phyloP scores from a whole-genome alignment of 1,139 yeast genomes.

The Yamadazyma songkhlaensis region DNA sequence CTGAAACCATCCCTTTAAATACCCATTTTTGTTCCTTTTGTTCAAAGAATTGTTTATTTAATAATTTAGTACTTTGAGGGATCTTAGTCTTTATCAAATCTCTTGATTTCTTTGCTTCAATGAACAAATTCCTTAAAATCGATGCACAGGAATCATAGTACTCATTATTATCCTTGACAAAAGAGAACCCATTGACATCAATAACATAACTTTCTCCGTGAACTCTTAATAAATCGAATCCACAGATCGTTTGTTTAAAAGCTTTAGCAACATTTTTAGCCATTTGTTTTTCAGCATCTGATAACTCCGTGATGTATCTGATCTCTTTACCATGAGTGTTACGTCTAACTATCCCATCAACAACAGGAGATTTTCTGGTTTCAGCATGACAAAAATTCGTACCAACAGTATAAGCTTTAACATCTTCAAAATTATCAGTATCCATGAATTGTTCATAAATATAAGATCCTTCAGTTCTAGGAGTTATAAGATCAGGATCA shows the following conservation, averaged over 20 bases:
- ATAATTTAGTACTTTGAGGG: slow-evolving; percentile 35
- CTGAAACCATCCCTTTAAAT: slow-evolving; percentile 87
- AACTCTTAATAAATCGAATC: slow-evolving; percentile 90
- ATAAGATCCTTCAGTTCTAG: slow-evolving; percentile 88
- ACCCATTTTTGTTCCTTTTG: slow-evolving; percentile 96
- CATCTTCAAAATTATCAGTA: slow-evolving; percentile 97
- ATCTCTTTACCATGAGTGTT: slow-evolving; percentile 98
- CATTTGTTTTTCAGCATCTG: slow-evolving; percentile 72
- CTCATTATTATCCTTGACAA: slow-evolving; percentile 86
- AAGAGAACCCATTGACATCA: slow-evolving; percentile 97
- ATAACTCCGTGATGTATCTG: slow-evolving; percentile 78
- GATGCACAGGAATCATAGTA: slow-evolving; percentile 85
- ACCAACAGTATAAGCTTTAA: slow-evolving; percentile 97
- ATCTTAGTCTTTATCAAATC: slow-evolving; percentile 40
- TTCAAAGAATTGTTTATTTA: slow-evolving; percentile 49
- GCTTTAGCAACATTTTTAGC: slow-evolving; percentile 72
- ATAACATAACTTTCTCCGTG: slow-evolving; percentile 88
- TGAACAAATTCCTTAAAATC: slow-evolving; percentile 72
- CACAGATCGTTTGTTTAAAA: slow-evolving; percentile 96
- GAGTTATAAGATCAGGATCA: slow-evolving; percentile 71
- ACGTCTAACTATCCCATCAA: slow-evolving; percentile 95
- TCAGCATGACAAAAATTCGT: slow-evolving; percentile 92
- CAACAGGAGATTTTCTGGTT: slow-evolving; percentile 97
- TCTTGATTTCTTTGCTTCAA: slow-evolving; percentile 50
- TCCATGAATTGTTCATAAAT: slow-evolving; percentile 96